Conservation (phyloP, 192 early-diverging fungal species). For the Podila horticola region DNA sequence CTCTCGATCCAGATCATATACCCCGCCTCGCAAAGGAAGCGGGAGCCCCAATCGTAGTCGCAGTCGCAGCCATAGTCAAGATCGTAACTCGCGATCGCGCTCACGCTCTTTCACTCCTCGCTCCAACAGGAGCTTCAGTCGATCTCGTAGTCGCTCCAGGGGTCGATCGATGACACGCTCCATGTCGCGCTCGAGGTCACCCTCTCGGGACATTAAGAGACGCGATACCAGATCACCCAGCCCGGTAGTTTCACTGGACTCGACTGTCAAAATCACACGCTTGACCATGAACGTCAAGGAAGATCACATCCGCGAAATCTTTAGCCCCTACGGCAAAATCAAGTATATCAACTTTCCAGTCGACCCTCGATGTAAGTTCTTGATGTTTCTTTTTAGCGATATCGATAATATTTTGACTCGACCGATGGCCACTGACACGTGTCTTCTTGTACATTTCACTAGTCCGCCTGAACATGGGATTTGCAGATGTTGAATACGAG, state of each 20-base stretch:
- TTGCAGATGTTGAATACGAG: slow-evolving; percentile 43
- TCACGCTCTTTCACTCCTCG: slow-evolving; percentile 15
- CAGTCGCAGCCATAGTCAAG: slow-evolving; percentile 16
- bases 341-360: slow-evolving; percentile 41
- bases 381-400: background rate
- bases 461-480: slow-evolving; percentile 48
- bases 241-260: slow-evolving; percentile 4
- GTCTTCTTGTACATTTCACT: background rate
- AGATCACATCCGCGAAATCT: slow-evolving; percentile 32
- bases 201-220: slow-evolving; percentile 2
- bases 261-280: slow-evolving; percentile 20
- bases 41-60: background rate
- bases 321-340: slow-evolving; percentile 39
- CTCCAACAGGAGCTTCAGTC: background rate
- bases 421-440: background rate
- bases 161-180: slow-evolving; percentile 27
- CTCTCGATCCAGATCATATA: slow-evolving; percentile 12
- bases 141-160: slow-evolving; percentile 16
- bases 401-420: background rate
- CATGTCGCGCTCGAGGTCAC: slow-evolving; percentile 10
- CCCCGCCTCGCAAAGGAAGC: slow-evolving; percentile 5
- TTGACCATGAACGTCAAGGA: slow-evolving; percentile 43
- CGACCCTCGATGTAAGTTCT: slow-evolving; percentile 34
- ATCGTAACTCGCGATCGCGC: slow-evolving; percentile 6
- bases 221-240: slow-evolving; percentile 7